Conservation (phyloP, 192 early-diverging fungal genomes). For the Pecoramyces ruminantium region DNA sequence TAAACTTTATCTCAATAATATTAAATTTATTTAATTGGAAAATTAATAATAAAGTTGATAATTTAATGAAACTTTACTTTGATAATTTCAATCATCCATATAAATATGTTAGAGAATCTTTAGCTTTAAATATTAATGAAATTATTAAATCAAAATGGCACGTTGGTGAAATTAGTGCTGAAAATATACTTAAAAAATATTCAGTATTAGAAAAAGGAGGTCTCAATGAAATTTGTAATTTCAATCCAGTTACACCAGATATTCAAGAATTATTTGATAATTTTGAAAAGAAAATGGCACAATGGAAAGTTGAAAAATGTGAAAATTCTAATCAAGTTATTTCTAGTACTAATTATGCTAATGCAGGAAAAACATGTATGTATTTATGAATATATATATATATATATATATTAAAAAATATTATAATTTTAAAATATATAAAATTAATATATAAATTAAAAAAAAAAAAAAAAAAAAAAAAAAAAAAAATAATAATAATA, state of each 20-base stretch:
- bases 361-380: slow-evolving; percentile 56
- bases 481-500: no score
- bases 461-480: no score
- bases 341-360: slow-evolving; percentile 40
- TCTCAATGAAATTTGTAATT: not conserved
- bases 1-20: slow-evolving; percentile 43
- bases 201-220: not conserved
- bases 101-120: slow-evolving; percentile 68
- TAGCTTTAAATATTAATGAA: slow-evolving; percentile 56
- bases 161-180: slow-evolving; percentile 18
- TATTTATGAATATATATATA: no score
- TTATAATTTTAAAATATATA: no score
- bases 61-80: slow-evolving; percentile 27
- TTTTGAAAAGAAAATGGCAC: slow-evolving; percentile 10
- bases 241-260: not conserved
- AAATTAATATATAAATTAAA: no score
- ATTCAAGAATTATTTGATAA: slow-evolving; percentile 9
- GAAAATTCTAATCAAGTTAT: slow-evolving; percentile 14
- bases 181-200: slow-evolving; percentile 2
- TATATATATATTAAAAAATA: no score
- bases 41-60: slow-evolving; percentile 6
- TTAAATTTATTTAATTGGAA: slow-evolving; percentile 56
- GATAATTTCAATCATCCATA: slow-evolving; percentile 60
- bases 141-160: slow-evolving; percentile 34
- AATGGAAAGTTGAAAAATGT: slow-evolving; percentile 14